Percentiles rank a stretch among this genome's conserved stretches.
phyloP scores from a whole-genome alignment of 1,284 basidiomycete species.

The Boletellus deceptivus region DNA sequence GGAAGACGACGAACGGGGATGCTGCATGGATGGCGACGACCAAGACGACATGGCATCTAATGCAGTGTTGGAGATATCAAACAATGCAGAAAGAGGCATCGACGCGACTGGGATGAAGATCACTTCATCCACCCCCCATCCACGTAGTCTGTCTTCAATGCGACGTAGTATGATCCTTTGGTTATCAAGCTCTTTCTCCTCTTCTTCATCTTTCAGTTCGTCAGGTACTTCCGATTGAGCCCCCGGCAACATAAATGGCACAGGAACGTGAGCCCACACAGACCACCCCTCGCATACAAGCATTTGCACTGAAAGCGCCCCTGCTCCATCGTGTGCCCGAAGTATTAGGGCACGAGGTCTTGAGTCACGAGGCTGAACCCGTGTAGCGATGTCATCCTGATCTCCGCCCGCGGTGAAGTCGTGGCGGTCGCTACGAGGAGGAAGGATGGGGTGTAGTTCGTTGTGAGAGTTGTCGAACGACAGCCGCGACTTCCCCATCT shows the following conservation, averaged over 20 bases:
- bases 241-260: slow-evolving; percentile 33
- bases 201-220: slow-evolving; percentile 32
- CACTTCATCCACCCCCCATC: slow-evolving; percentile 67
- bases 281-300: slow-evolving; percentile 60
- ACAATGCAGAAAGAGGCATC: slow-evolving; percentile 27
- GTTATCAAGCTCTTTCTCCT: slow-evolving; percentile 32
- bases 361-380: slow-evolving; percentile 13
- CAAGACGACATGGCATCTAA: slow-evolving; percentile 19
- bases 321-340: slow-evolving; percentile 72
- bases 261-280: slow-evolving; percentile 69
- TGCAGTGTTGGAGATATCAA: slow-evolving; percentile 25
- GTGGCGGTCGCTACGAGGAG: slow-evolving; percentile 24
- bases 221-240: slow-evolving; percentile 23
- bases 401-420: slow-evolving; percentile 27
- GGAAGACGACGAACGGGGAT: slow-evolving; percentile 27
- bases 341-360: slow-evolving; percentile 60
- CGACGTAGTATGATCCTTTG: slow-evolving; percentile 25
- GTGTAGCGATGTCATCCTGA: slow-evolving; percentile 16
- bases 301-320: slow-evolving; percentile 75
- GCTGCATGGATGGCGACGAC: slow-evolving; percentile 29
- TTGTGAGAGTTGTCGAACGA: slow-evolving; percentile 27
- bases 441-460: slow-evolving; percentile 27
- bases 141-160: slow-evolving; percentile 54
- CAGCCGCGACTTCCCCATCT: slow-evolving; percentile 26
- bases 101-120: slow-evolving; percentile 44